Percentiles rank a stretch among this genome's conserved stretches.
These are phyloP conservation scores for Malassezia nana DNA, from an alignment of 1,284 basidiomycete genomes.

Conservation along the genomic window DNA sequence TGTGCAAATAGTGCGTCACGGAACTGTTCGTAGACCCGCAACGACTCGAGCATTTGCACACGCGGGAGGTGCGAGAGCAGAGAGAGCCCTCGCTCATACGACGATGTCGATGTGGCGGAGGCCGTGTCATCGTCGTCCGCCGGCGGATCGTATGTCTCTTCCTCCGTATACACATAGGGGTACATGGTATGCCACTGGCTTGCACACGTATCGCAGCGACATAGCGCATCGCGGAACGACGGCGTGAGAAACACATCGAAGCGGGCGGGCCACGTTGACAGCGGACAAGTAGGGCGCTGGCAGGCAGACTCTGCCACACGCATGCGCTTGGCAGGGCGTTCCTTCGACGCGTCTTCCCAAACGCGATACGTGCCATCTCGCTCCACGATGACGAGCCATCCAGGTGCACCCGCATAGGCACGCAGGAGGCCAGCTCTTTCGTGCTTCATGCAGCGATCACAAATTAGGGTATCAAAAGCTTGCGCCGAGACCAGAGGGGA, in stretches of 20 bases:
- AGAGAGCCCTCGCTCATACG: slow-evolving; percentile 49
- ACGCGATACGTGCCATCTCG: too few relatives aligned
- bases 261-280: not conserved
- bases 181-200: slow-evolving; percentile 22
- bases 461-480: slow-evolving; percentile 39
- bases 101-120: slow-evolving; percentile 27
- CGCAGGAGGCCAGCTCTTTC: slow-evolving; percentile 22
- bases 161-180: slow-evolving; percentile 47
- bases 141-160: slow-evolving; percentile 48
- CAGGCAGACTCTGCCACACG: not conserved
- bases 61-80: slow-evolving; percentile 48
- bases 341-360: not conserved
- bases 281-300: not conserved
- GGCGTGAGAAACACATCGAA: not conserved
- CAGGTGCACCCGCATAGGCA: slow-evolving; percentile 28
- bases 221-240: slow-evolving; percentile 43
- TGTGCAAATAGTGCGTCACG: slow-evolving; percentile 48
- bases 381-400: slow-evolving; percentile 27
- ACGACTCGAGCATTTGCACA: slow-evolving; percentile 48
- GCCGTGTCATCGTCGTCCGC: slow-evolving; percentile 25
- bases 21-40: slow-evolving; percentile 46
- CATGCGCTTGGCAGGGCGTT: not conserved
- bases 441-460: slow-evolving; percentile 35
- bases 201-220: slow-evolving; percentile 40
- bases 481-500: slow-evolving; percentile 30